Percentiles rank a stretch among this genome's conserved stretches.
Conservation (phyloP, 1,284 basidiomycete species). For the Gastroboletus turbinatus region DNA sequence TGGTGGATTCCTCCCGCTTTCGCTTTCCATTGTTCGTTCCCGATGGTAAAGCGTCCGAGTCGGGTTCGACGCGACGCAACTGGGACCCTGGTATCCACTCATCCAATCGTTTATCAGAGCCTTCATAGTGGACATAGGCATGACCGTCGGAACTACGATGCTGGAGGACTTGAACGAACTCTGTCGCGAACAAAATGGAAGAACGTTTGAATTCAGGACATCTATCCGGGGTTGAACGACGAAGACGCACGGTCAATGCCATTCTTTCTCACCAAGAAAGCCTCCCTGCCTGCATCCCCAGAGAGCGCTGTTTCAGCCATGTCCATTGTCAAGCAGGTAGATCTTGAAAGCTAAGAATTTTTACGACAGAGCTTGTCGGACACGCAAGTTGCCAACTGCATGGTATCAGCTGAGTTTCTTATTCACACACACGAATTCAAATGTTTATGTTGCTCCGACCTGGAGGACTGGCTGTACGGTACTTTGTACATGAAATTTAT, state of each 20-base stretch:
- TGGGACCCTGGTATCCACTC: slow-evolving; percentile 62
- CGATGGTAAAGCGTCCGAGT: slow-evolving; percentile 18
- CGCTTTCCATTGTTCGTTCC: slow-evolving; percentile 26
- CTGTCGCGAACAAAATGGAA: slow-evolving; percentile 13
- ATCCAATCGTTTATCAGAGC: slow-evolving; percentile 73
- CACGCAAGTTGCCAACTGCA: slow-evolving; percentile 7
- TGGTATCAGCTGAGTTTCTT: not conserved
- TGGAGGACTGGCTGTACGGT: not conserved
- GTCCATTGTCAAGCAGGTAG: slow-evolving; percentile 1
- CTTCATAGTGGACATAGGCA: slow-evolving; percentile 67
- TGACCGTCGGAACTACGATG: slow-evolving; percentile 45
- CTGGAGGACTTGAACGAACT: slow-evolving; percentile 43
- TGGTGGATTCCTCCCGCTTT: slow-evolving; percentile 34
- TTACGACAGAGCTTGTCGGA: slow-evolving; percentile 9
- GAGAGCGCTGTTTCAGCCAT: slow-evolving; percentile 22
- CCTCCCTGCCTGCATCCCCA: slow-evolving; percentile 2
- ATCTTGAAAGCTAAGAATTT: not conserved
- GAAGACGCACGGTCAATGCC: slow-evolving; percentile 46
- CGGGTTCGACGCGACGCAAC: slow-evolving; percentile 31
- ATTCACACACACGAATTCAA: not conserved
- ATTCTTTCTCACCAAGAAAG: slow-evolving; percentile 43
- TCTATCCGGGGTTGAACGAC: slow-evolving; percentile 19
- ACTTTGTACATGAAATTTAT: not conserved
- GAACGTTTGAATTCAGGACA: slow-evolving; percentile 12
- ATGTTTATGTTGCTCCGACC: not conserved